Conservation (phyloP, 306 rosid genomes). For the Pterocarpus macrocarpus region DNA sequence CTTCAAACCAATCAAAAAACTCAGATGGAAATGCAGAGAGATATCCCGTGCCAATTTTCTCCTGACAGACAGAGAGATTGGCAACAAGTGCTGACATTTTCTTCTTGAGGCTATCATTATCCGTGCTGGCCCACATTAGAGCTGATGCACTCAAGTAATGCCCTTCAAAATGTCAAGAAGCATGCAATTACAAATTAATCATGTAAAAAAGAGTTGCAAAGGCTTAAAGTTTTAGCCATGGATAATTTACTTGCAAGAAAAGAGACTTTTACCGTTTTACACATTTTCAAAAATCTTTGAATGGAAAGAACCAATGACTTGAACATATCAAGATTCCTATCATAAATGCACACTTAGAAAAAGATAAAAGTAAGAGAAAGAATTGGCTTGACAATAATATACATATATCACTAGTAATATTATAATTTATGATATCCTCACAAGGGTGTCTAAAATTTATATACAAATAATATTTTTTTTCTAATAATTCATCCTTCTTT, state of each 20-base stretch:
- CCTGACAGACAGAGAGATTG: constrained; percentile 71
- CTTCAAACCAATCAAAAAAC: constrained; percentile 78
- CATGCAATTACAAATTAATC: constrained; percentile 37
- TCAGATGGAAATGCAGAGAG: constrained; percentile 92
- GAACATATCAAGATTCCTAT: too few relatives aligned
- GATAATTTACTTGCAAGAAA: constrained; percentile 17
- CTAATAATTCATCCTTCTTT: neutral
- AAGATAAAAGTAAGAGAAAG: too few relatives aligned
- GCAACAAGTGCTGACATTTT: constrained; percentile 73
- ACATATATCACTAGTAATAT: too few relatives aligned
- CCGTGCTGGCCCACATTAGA: constrained; percentile 90
- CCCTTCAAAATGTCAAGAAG: constrained; percentile 63
- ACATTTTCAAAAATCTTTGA: neutral
- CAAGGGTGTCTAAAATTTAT: too few relatives aligned
- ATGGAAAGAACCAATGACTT: neutral
- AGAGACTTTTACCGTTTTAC: neutral
- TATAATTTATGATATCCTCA: too few relatives aligned
- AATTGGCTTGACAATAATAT: too few relatives aligned
- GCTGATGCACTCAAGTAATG: constrained; percentile 97
- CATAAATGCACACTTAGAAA: too few relatives aligned
- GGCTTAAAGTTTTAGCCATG: constrained; percentile 23
- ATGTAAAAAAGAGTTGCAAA: constrained; percentile 30
- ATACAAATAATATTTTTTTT: too few relatives aligned
- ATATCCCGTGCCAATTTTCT: constrained; percentile 78
- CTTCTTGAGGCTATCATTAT: constrained; percentile 56